Evolutionary conservation across 768 basidiomycete genomes (phyloP).

Genomic region (Phallus indusiatus): DNA sequence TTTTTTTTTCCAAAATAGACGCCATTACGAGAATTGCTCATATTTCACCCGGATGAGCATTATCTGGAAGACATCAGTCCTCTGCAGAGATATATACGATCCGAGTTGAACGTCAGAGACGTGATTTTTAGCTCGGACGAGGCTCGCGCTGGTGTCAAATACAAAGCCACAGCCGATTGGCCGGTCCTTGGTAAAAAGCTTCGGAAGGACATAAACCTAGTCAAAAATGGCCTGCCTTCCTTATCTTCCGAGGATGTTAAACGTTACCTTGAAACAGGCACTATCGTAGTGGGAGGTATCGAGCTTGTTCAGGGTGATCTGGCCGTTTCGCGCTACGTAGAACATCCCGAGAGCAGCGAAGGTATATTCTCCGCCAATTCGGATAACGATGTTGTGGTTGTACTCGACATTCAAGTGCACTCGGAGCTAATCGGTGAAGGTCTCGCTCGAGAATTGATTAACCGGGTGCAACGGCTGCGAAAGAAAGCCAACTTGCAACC

Average conservation of each 20-base stretch:
- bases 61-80: slow-evolving; percentile 82
- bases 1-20: slow-evolving; percentile 39
- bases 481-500: slow-evolving; percentile 95
- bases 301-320: slow-evolving; percentile 86
- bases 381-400: slow-evolving; percentile 89
- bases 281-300: slow-evolving; percentile 81
- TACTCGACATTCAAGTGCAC: slow-evolving; percentile 84
- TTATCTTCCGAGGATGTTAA: slow-evolving; percentile 80
- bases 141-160: slow-evolving; percentile 72
- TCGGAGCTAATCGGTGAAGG: slow-evolving; percentile 82
- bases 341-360: slow-evolving; percentile 44
- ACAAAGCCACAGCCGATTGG: slow-evolving; percentile 92
- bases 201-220: slow-evolving; percentile 81
- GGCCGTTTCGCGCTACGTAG: slow-evolving; percentile 83
- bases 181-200: slow-evolving; percentile 88
- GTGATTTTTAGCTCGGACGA: slow-evolving; percentile 88
- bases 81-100: slow-evolving; percentile 80
- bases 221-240: slow-evolving; percentile 77
- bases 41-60: slow-evolving; percentile 82
- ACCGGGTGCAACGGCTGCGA: slow-evolving; percentile 87
- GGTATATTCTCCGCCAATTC: slow-evolving; percentile 65
- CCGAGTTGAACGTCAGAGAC: slow-evolving; percentile 91
- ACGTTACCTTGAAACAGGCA: slow-evolving; percentile 61
- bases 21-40: slow-evolving; percentile 82
- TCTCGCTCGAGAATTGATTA: slow-evolving; percentile 81